Conservation (phyloP, 257 asterid genomes). For the Prunella vulgaris region DNA sequence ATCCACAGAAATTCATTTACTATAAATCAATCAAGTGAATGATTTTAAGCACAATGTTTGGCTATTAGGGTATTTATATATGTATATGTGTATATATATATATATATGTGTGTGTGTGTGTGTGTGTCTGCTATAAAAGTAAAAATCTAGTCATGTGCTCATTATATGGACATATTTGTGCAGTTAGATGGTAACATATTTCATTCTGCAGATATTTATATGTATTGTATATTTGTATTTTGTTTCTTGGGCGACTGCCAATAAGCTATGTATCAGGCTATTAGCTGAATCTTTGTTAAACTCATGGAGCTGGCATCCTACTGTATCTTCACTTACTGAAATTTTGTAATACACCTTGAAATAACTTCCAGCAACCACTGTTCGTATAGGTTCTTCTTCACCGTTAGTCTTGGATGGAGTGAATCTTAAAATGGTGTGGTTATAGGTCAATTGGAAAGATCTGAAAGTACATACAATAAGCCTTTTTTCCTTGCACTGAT, state of each 20-base stretch:
- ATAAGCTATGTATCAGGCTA: background rate
- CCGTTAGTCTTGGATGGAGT: slow-evolving; percentile 80
- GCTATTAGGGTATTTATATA: no score
- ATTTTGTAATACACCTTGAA: background rate
- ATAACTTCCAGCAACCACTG: slow-evolving; percentile 12
- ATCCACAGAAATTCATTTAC: no score
- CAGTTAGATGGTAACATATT: background rate
- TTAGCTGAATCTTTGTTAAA: background rate
- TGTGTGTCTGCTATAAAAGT: background rate
- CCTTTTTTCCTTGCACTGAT: no score
- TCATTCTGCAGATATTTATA: background rate
- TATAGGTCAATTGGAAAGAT: slow-evolving; percentile 61
- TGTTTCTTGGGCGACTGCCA: background rate
- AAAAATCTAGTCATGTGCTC: background rate
- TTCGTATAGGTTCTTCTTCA: slow-evolving; percentile 54
- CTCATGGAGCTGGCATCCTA: background rate
- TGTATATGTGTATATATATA: no score
- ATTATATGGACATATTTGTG: background rate
- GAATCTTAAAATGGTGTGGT: slow-evolving; percentile 66
- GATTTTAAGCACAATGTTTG: background rate
- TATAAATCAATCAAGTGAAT: no score
- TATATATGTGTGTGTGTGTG: no score
- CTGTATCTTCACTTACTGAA: background rate
- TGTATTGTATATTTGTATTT: no score
- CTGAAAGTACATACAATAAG: slow-evolving; percentile 46